Percentiles rank a stretch among this genome's conserved stretches.
Conservation (phyloP, 805 yeast genomes). For the Saccharomycopsis fermentans region DNA sequence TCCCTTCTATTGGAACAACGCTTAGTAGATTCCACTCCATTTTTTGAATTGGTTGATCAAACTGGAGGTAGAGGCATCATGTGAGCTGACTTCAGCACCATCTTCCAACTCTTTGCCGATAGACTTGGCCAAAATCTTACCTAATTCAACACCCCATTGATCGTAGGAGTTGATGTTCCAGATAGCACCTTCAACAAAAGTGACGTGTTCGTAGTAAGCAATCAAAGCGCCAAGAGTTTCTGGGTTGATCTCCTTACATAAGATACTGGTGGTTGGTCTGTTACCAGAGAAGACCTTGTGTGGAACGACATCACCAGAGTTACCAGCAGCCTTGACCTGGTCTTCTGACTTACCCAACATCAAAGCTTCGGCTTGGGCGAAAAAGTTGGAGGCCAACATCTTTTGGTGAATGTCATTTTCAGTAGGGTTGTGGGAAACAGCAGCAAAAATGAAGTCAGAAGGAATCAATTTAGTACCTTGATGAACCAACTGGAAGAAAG, state of each 20-base stretch:
- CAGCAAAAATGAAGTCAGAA: conserved; percentile 92
- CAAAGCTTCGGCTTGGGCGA: conserved; percentile 96
- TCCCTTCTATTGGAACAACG: conserved; percentile 16
- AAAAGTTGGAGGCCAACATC: conserved; percentile 98
- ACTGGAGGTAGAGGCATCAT: conserved; percentile 86
- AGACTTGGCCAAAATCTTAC: conserved; percentile 94
- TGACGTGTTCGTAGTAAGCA: conserved; percentile 95
- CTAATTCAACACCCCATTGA: conserved; percentile 99
- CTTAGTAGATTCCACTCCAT: conserved; percentile 41
- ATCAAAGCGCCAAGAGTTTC: conserved; percentile 93
- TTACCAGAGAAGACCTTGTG: conserved; percentile 97
- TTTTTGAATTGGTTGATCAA: conserved; percentile 91
- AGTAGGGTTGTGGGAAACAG: conserved; percentile 96
- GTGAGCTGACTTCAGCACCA: conserved; percentile 44
- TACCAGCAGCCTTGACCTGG: conserved; percentile 82
- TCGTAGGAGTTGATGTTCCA: conserved; percentile 99
- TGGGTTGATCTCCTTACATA: conserved; percentile 93
- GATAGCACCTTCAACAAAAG: conserved; percentile 96
- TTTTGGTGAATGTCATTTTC: conserved; percentile 89
- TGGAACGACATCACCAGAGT: conserved; percentile 75
- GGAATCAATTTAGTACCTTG: conserved; percentile 98
- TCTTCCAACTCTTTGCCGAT: conserved; percentile 83
- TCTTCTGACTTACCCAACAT: conserved; percentile 89
- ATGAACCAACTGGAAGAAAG: conserved; percentile 98
- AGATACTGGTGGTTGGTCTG: conserved; percentile 97